Evolutionary conservation across 306 rosid species (phyloP).

Genomic region (Cercis canadensis): DNA sequence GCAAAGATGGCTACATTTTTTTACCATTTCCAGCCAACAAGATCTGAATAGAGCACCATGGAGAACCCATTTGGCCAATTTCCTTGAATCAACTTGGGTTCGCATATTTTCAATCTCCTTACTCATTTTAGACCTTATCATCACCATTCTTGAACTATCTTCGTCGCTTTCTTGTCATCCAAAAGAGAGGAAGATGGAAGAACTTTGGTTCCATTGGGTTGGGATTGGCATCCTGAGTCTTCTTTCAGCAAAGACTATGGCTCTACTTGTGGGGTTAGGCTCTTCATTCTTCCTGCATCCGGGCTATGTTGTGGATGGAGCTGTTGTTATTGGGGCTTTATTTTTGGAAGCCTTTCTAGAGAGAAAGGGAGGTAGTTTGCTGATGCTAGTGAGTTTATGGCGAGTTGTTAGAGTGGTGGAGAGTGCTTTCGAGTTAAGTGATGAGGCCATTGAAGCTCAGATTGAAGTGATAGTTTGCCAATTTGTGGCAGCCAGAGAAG

Average conservation of each 20-base stretch:
- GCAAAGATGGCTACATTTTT: slow-evolving; percentile 49
- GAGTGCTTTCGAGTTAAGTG: slow-evolving; percentile 77
- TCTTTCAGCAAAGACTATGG: slow-evolving; percentile 49
- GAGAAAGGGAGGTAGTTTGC: slow-evolving; percentile 68
- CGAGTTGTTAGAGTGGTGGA: slow-evolving; percentile 76
- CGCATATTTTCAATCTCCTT: slow-evolving; percentile 47
- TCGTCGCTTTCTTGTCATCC: slow-evolving; percentile 50
- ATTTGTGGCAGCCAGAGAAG: slow-evolving; percentile 58
- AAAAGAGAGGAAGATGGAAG: slow-evolving; percentile 25
- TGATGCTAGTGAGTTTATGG: slow-evolving; percentile 77
- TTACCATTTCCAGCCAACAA: slow-evolving; percentile 22
- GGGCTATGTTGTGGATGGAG: slow-evolving; percentile 62
- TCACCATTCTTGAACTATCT: slow-evolving; percentile 73
- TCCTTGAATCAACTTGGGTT: slow-evolving; percentile 63
- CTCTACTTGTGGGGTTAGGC: slow-evolving; percentile 57
- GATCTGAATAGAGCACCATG: slow-evolving; percentile 51
- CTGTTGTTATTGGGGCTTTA: slow-evolving; percentile 59
- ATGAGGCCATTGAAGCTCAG: slow-evolving; percentile 77
- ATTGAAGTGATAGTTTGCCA: slow-evolving; percentile 58
- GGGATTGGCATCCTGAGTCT: slow-evolving; percentile 69
- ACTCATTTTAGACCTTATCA: slow-evolving; percentile 60
- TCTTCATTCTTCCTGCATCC: slow-evolving; percentile 49
- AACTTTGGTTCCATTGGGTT: slow-evolving; percentile 54
- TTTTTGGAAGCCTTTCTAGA: slow-evolving; percentile 59
- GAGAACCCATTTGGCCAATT: slow-evolving; percentile 54